Evolutionary conservation across 805 yeast genomes (phyloP), one percentile per base, ranked within the genome.

Genomic region (Metschnikowia lachancei): DNA sequence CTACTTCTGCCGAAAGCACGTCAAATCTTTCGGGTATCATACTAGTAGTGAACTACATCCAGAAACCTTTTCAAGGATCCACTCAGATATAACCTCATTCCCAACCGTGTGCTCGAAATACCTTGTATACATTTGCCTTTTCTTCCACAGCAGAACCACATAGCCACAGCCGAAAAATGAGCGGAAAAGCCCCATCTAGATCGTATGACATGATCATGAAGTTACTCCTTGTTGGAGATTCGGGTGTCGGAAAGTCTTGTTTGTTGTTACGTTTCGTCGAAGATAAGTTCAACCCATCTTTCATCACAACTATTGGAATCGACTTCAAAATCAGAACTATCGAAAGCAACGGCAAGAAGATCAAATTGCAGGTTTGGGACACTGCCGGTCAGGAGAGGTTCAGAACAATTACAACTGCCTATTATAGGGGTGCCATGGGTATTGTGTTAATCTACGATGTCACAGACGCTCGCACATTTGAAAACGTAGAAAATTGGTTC

Each of bases 351-450:
- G 97, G 96, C 44, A 87, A 87, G 69, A 85, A 85, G 55, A 87
- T 94, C 69, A 94, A 94, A 72, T 78, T 92, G 64, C 99, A 94
- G 68, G 87, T 92, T 36, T 86, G 97, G 97, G 97, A 90, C 65
- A 90, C 97, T 34, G 97, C 97, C 1, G 97, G 97, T n/a, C 97
- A 90, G 71, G 97, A 90, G 66, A 77, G 97, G 62, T 90, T 90
- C 73, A 81, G 96, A 71, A 88, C 96, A 35, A 90, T 90, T 70
- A 91, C 94, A 40, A 85, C 94, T n/a, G 92, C 95, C 1, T 87
- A 87, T 68, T 87, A 87, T 69, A 81, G 95, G 67, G 95, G 95
- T 47, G 94, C 95, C 47, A 83, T 85, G 83, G 95, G 95, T 53
- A 86, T 87, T 59, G 83, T 86, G 41, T 76, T 87, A 60, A 90